Evolutionary conservation across 1,139 yeast genomes (phyloP).

Genomic region (Geotrichum klebahnii): DNA sequence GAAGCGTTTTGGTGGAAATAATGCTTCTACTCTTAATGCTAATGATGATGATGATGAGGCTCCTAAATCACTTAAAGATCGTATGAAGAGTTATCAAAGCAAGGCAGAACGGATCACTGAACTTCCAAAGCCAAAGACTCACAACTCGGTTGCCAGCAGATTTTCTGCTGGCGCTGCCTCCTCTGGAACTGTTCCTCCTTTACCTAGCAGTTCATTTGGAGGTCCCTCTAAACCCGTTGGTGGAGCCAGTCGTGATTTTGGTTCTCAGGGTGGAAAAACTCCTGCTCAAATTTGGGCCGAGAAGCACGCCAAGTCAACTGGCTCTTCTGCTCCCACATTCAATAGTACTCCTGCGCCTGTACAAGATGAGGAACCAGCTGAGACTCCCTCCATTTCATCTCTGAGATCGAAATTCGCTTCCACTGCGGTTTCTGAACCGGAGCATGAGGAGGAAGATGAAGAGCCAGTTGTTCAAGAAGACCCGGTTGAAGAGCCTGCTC

Average conservation of each 20-base stretch:
- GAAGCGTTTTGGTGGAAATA: constrained; percentile 29
- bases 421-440: constrained; percentile 26
- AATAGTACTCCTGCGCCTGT: constrained; percentile 22
- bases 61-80: constrained; percentile 28
- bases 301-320: constrained; percentile 56
- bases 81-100: constrained; percentile 30
- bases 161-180: constrained; percentile 37
- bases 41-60: constrained; percentile 20
- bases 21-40: constrained; percentile 25
- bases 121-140: constrained; percentile 62
- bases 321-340: constrained; percentile 4
- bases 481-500: constrained; percentile 24
- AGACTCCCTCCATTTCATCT: constrained; percentile 25
- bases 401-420: constrained; percentile 27
- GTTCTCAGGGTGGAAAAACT: constrained; percentile 72
- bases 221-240: constrained; percentile 49
- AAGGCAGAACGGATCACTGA: constrained; percentile 48
- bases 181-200: constrained; percentile 36
- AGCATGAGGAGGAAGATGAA: constrained; percentile 19
- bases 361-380: constrained; percentile 25
- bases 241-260: constrained; percentile 64
- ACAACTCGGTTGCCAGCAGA: constrained; percentile 50
- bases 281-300: constrained; percentile 98
- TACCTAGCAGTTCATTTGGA: constrained; percentile 49
- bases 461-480: too few species aligned